Percentiles rank a stretch among this genome's conserved stretches.
phyloP scores from a whole-genome alignment of 306 rosid genomes.

The Castanea mollissima region DNA sequence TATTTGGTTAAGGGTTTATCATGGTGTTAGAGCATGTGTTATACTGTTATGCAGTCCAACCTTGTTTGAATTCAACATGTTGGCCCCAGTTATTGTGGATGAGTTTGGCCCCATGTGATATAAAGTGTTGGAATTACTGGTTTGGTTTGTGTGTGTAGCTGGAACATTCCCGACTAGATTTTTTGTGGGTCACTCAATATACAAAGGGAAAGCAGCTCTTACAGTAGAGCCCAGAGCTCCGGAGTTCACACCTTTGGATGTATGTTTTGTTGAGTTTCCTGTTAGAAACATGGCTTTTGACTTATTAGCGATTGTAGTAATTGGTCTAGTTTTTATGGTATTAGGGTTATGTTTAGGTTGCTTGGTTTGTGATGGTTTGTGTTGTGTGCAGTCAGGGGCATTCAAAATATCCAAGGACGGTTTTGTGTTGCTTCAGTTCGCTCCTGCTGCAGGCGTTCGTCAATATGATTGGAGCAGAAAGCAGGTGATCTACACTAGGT shows the following conservation, averaged over 20 bases:
- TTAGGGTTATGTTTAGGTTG: neutral
- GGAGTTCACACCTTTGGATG: constrained; percentile 67
- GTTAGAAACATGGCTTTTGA: neutral
- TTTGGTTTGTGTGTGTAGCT: constrained; percentile 37
- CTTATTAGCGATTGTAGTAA: neutral
- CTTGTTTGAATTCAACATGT: too few relatives aligned
- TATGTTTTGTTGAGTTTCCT: constrained; percentile 34
- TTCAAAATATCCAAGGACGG: constrained; percentile 86
- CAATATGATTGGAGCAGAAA: constrained; percentile 85
- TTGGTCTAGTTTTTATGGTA: neutral
- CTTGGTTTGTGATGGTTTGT: constrained; percentile 20
- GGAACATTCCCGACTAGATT: constrained; percentile 64
- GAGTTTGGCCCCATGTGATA: too few relatives aligned
- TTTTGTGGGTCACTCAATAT: constrained; percentile 87
- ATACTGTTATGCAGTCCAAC: too few relatives aligned
- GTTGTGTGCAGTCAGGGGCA: constrained; percentile 75
- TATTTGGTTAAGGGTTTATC: too few relatives aligned
- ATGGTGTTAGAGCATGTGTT: too few relatives aligned
- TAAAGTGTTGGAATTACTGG: neutral
- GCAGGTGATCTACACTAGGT: constrained; percentile 53
- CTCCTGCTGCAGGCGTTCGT: constrained; percentile 75
- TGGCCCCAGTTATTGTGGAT: too few relatives aligned
- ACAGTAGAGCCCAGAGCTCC: constrained; percentile 83
- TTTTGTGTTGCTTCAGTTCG: constrained; percentile 84
- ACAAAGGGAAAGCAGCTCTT: constrained; percentile 96